Evolutionary conservation across 768 basidiomycete species (phyloP).

Genomic region (Lentinula lateritia): DNA sequence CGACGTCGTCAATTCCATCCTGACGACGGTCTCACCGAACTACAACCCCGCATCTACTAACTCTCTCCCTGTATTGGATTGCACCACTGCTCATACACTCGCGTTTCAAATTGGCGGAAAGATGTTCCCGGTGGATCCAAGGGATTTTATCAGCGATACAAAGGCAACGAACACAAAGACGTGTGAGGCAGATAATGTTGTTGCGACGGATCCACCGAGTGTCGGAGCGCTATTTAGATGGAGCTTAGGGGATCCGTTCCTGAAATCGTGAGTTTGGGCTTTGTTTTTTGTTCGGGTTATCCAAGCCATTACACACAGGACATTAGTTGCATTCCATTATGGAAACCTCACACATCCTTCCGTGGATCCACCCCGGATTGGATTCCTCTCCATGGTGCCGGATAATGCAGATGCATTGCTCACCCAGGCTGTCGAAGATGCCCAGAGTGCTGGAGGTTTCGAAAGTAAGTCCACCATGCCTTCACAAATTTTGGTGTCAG

Average conservation of each 20-base stretch:
- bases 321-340: slow-evolving; percentile 62
- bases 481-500: neutral
- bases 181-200: slow-evolving; percentile 52
- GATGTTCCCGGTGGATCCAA: slow-evolving; percentile 65
- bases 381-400: slow-evolving; percentile 60
- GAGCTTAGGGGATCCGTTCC: slow-evolving; percentile 69
- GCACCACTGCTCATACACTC: slow-evolving; percentile 48
- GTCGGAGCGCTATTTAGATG: slow-evolving; percentile 54
- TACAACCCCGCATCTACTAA: slow-evolving; percentile 20
- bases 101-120: slow-evolving; percentile 62
- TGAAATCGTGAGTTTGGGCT: slow-evolving; percentile 52
- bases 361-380: slow-evolving; percentile 62
- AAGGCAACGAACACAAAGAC: slow-evolving; percentile 27
- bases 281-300: neutral
- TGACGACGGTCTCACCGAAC: slow-evolving; percentile 28
- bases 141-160: slow-evolving; percentile 53
- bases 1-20: slow-evolving; percentile 54
- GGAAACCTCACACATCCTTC: slow-evolving; percentile 67
- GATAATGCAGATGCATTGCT: slow-evolving; percentile 38
- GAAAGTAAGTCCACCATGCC: slow-evolving; percentile 21
- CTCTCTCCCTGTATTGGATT: slow-evolving; percentile 34
- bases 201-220: slow-evolving; percentile 54
- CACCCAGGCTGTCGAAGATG: slow-evolving; percentile 29
- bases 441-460: slow-evolving; percentile 31
- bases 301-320: slow-evolving; percentile 27